Percentiles rank a stretch among this genome's conserved stretches.
These are phyloP conservation scores for Penicillium concentricum DNA, from an alignment of 2,329 filamentous ascomycete species.

Conservation along the genomic window DNA sequence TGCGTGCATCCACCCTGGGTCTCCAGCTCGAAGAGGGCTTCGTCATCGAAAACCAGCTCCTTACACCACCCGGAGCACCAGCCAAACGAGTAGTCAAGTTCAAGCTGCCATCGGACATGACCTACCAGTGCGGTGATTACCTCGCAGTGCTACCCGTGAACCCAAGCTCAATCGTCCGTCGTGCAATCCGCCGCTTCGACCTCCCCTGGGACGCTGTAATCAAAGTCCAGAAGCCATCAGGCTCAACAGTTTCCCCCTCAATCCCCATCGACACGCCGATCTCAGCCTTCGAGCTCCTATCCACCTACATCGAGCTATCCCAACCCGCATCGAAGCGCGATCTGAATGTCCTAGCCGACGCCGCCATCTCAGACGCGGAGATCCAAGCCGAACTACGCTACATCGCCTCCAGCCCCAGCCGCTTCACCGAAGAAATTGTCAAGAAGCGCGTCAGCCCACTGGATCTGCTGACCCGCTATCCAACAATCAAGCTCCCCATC, in stretches of 20 bases:
- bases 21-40: slow-evolving; percentile 63
- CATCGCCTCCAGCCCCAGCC: slow-evolving; percentile 30
- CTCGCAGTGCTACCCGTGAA: slow-evolving; percentile 72
- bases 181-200: slow-evolving; percentile 63
- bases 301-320: slow-evolving; percentile 69
- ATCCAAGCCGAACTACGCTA: slow-evolving; percentile 44
- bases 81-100: slow-evolving; percentile 67
- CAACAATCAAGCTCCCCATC: slow-evolving; percentile 60
- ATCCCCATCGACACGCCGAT: slow-evolving; percentile 59
- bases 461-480: slow-evolving; percentile 67
- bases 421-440: slow-evolving; percentile 51
- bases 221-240: slow-evolving; percentile 56
- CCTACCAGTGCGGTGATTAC: slow-evolving; percentile 74
- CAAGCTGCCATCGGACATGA: slow-evolving; percentile 63
- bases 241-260: slow-evolving; percentile 32
- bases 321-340: slow-evolving; percentile 70
- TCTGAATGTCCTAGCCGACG: slow-evolving; percentile 46
- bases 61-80: slow-evolving; percentile 53
- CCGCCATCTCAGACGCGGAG: slow-evolving; percentile 50
- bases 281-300: slow-evolving; percentile 63
- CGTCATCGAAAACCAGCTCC: slow-evolving; percentile 53
- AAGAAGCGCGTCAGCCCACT: slow-evolving; percentile 57
- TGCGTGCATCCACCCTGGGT: slow-evolving; percentile 57
- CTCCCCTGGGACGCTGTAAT: slow-evolving; percentile 69
- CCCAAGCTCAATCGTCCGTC: slow-evolving; percentile 58